Percentiles rank a stretch among this genome's conserved stretches.
phyloP scores from a whole-genome alignment of 805 yeast species.

The Blastobotrys parvus region DNA sequence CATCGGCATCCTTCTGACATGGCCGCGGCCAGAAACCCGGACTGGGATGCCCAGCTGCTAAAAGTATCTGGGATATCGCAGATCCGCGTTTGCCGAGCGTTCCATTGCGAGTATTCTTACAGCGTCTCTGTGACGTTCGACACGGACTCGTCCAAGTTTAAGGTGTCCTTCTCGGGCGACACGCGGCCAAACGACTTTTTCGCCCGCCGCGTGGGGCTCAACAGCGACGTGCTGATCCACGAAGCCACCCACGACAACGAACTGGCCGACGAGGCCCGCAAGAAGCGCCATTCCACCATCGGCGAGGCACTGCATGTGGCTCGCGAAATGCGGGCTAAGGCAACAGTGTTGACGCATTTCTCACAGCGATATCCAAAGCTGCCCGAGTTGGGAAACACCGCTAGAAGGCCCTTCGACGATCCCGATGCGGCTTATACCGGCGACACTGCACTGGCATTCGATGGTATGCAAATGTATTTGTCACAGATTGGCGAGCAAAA shows the following conservation, averaged over 20 bases:
- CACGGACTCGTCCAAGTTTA: slow-evolving; percentile 35
- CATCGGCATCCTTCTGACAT: neutral
- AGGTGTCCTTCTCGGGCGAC: slow-evolving; percentile 87
- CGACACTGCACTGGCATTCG: slow-evolving; percentile 47
- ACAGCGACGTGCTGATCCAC: slow-evolving; percentile 73
- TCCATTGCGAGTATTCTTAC: slow-evolving; percentile 80
- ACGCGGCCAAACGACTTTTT: slow-evolving; percentile 73
- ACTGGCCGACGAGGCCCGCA: slow-evolving; percentile 64
- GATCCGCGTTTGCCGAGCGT: slow-evolving; percentile 62
- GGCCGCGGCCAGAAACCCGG: neutral
- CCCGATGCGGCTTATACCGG: slow-evolving; percentile 2
- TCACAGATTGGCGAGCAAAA: slow-evolving; percentile 34
- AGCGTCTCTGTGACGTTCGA: slow-evolving; percentile 48
- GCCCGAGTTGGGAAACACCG: slow-evolving; percentile 25
- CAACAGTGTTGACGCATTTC: slow-evolving; percentile 79
- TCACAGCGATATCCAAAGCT: slow-evolving; percentile 76
- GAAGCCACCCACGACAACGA: slow-evolving; percentile 89
- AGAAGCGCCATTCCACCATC: slow-evolving; percentile 81
- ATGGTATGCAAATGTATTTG: slow-evolving; percentile 48
- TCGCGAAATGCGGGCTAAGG: slow-evolving; percentile 59
- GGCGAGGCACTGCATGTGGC: slow-evolving; percentile 75
- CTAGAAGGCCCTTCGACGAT: too few relatives aligned
- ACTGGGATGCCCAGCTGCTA: neutral
- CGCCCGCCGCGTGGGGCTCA: slow-evolving; percentile 50
- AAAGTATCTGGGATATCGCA: slow-evolving; percentile 2